Evolutionary conservation across 176 grass and related monocot genomes (phyloP).

Genomic region (Stipa capillata): DNA sequence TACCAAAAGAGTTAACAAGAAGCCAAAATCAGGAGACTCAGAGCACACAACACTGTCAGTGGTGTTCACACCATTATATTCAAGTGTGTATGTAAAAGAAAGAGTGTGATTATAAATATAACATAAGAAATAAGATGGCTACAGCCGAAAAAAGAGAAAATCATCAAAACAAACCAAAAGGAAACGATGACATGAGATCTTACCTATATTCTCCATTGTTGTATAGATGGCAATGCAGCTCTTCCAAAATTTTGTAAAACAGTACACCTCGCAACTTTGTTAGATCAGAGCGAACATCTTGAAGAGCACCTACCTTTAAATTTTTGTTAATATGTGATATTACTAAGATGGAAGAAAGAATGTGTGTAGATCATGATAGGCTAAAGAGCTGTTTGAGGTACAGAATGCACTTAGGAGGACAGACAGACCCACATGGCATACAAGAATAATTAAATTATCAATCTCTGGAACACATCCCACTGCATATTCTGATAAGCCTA

Average conservation of each 20-base stretch:
- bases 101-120: neutral
- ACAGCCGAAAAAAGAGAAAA: neutral
- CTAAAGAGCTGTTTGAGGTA: neutral
- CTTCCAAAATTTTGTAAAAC: constrained; percentile 97
- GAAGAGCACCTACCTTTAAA: constrained; percentile 97
- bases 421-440: neutral
- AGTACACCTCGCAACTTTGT: constrained; percentile 79
- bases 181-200: constrained; percentile 1
- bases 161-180: constrained; percentile 2
- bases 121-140: neutral
- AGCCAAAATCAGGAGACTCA: constrained; percentile 6
- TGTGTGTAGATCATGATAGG: neutral
- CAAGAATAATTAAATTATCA: constrained; percentile 9
- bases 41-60: neutral
- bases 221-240: constrained; percentile 90
- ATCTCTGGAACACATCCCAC: neutral
- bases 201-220: constrained; percentile 86
- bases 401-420: neutral
- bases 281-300: constrained; percentile 97
- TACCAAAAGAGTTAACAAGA: constrained; percentile 18
- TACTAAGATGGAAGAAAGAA: constrained; percentile 14
- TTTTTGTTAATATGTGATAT: constrained; percentile 24
- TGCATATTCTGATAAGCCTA: neutral
- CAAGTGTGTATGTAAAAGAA: neutral
- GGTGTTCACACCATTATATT: constrained; percentile 14